These are phyloP conservation scores for Carex myosuroides DNA, from an alignment of 176 grass and related monocot species.

Conservation along the genomic window DNA sequence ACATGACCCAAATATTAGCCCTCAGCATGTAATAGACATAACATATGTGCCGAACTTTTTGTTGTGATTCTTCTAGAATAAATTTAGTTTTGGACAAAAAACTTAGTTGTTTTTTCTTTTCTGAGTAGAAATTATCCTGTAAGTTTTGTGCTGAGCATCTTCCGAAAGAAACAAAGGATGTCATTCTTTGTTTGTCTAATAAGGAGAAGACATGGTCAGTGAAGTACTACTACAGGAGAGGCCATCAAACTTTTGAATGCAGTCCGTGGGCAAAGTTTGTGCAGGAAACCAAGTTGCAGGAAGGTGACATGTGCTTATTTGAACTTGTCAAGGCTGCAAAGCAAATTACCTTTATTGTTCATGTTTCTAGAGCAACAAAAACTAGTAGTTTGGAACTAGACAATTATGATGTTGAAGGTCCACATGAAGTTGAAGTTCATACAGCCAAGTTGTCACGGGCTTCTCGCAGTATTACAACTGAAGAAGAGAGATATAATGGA, in stretches of 20 bases:
- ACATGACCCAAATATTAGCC: background rate
- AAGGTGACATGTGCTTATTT: slow-evolving; percentile 37
- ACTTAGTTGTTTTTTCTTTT: background rate
- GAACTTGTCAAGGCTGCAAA: background rate
- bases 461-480: background rate
- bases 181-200: background rate
- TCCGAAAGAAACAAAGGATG: background rate
- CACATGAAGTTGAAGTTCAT: background rate
- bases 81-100: no score
- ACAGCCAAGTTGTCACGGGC: background rate
- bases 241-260: background rate
- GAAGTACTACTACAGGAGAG: slow-evolving; percentile 13
- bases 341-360: background rate
- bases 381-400: background rate
- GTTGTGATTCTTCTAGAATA: background rate
- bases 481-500: background rate
- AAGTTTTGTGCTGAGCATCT: background rate
- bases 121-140: background rate
- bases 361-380: slow-evolving; percentile 19
- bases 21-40: background rate
- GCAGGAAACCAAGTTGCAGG: slow-evolving; percentile 6
- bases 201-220: slow-evolving; percentile 37
- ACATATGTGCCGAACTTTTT: background rate
- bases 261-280: slow-evolving; percentile 31
- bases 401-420: background rate